Conservation (phyloP, 805 yeast genomes). For the Wickerhamiella azyma region DNA sequence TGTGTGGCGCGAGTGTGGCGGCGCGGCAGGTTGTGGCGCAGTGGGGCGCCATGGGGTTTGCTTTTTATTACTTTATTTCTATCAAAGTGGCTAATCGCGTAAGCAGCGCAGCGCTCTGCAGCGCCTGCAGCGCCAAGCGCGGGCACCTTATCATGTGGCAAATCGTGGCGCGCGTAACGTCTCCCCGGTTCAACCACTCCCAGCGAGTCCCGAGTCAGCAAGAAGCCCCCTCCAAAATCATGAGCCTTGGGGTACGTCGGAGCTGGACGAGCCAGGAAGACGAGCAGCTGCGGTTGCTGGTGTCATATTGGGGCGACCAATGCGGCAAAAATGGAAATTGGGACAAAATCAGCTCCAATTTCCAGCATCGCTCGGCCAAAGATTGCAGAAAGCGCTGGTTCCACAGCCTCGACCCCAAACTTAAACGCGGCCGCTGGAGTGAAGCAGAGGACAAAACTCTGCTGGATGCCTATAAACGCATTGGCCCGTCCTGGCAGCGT, state of each 20-base stretch:
- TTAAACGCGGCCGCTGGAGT: conserved; percentile 82
- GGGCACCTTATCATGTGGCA: no score
- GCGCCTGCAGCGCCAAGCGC: no score
- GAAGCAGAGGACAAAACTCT: conserved; percentile 59
- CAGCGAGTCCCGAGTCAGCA: not conserved
- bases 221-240: no score
- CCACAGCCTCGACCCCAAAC: conserved; percentile 67
- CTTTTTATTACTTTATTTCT: no score
- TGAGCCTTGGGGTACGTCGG: conserved; percentile 15
- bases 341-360: conserved; percentile 28
- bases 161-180: no score
- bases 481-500: conserved; percentile 79
- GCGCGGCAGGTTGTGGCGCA: no score
- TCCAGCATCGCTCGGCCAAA: conserved; percentile 44
- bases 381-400: conserved; percentile 84
- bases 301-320: conserved; percentile 32
- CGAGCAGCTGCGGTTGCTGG: conserved; percentile 31
- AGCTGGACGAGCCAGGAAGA: conserved; percentile 71
- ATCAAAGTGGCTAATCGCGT: no score
- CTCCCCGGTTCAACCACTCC: no score
- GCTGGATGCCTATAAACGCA: conserved; percentile 45
- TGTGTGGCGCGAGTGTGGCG: no score
- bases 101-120: no score
- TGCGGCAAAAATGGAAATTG: conserved; percentile 33
- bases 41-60: no score